Evolutionary conservation across 1,284 basidiomycete genomes (phyloP).

Genomic region (Naganishia sp.): DNA sequence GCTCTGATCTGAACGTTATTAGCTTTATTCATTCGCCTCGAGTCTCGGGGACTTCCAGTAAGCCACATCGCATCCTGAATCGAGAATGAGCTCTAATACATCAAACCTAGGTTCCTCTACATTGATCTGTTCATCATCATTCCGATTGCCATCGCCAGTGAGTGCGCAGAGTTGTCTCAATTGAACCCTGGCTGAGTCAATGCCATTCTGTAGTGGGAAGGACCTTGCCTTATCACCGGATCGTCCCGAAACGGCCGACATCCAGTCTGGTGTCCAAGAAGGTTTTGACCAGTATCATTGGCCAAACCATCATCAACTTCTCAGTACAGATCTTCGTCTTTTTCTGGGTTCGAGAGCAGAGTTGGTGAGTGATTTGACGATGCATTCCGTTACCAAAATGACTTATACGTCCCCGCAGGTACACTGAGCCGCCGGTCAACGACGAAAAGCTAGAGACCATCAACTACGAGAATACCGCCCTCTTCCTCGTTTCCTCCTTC

Average conservation of each 20-base stretch:
- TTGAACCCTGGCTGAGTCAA: not conserved
- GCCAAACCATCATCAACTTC: conserved; percentile 86
- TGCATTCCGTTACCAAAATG: not conserved
- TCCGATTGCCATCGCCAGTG: conserved; percentile 91
- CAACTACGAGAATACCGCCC: conserved; percentile 89
- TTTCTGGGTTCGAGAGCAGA: conserved; percentile 79
- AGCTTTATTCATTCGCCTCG: conserved; percentile 90
- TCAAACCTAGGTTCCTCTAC: conserved; percentile 65
- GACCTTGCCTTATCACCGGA: conserved; percentile 81
- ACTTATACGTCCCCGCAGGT: conserved; percentile 43
- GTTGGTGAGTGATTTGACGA: conserved; percentile 62
- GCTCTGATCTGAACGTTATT: not conserved
- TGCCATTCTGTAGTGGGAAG: conserved; percentile 71
- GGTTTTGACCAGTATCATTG: conserved; percentile 89
- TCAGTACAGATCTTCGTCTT: conserved; percentile 83
- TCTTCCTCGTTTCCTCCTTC: conserved; percentile 95
- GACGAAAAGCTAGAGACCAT: conserved; percentile 80
- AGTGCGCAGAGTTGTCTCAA: conserved; percentile 46
- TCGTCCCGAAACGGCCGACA: conserved; percentile 89
- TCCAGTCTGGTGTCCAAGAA: conserved; percentile 95
- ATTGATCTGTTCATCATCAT: conserved; percentile 98
- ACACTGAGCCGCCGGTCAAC: conserved; percentile 62
- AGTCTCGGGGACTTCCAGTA: conserved; percentile 94
- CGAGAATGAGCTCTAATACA: not conserved
- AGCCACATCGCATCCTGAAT: conserved; percentile 13